These are phyloP conservation scores for Malassezia japonica DNA, from an alignment of 1,284 basidiomycete species.

Conservation along the genomic window DNA sequence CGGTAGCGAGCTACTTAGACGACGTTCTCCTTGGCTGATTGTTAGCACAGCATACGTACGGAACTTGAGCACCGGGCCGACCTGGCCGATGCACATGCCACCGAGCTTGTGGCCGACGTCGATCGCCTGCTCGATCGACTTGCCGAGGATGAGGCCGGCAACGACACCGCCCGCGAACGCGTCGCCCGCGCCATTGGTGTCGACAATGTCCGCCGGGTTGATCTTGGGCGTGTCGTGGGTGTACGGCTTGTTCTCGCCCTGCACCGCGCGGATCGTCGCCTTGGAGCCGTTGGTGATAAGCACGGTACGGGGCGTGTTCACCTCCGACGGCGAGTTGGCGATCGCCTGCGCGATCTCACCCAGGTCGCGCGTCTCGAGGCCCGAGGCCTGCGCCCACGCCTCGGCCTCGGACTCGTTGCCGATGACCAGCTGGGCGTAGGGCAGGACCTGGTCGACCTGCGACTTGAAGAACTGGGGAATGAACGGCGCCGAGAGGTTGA, in stretches of 20 bases:
- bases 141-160: slow-evolving; percentile 73
- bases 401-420: slow-evolving; percentile 92
- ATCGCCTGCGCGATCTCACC: slow-evolving; percentile 41
- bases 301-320: slow-evolving; percentile 57
- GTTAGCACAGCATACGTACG: slow-evolving; percentile 15
- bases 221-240: slow-evolving; percentile 52
- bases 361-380: slow-evolving; percentile 37
- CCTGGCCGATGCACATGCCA: slow-evolving; percentile 74
- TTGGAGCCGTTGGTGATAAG: slow-evolving; percentile 84
- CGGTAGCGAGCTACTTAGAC: slow-evolving; percentile 15
- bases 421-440: slow-evolving; percentile 42
- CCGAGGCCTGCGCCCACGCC: slow-evolving; percentile 63
- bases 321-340: slow-evolving; percentile 29
- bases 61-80: slow-evolving; percentile 52
- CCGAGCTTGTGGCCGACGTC: slow-evolving; percentile 82
- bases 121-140: slow-evolving; percentile 67
- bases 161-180: slow-evolving; percentile 97
- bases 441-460: slow-evolving; percentile 41
- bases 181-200: slow-evolving; percentile 99
- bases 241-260: slow-evolving; percentile 53
- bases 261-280: slow-evolving; percentile 68
- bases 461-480: slow-evolving; percentile 86
- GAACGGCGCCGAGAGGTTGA: slow-evolving; percentile 96
- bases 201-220: slow-evolving; percentile 57
- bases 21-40: slow-evolving; percentile 28